Percentiles rank a stretch among this genome's conserved stretches.
Evolutionary conservation across 2,329 filamentous ascomycete genomes (phyloP).

Genomic region (Botrytis sinoallii): DNA sequence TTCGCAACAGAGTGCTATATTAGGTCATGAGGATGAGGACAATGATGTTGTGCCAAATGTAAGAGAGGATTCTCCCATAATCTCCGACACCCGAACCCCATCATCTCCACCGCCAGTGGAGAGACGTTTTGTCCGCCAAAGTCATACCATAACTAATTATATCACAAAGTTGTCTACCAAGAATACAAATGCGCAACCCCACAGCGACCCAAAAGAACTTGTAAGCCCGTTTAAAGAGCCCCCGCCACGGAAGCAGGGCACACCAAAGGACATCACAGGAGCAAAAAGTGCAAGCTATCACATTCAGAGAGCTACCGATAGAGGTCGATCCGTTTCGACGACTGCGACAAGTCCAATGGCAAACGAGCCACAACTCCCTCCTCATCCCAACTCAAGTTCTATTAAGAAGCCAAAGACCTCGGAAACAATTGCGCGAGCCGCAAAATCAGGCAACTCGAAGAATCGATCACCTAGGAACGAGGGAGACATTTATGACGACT

Average conservation of each 20-base stretch:
- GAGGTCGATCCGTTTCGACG: slow-evolving; percentile 32
- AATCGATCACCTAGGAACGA: slow-evolving; percentile 17
- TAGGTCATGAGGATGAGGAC: slow-evolving; percentile 17
- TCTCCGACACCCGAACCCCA: slow-evolving; percentile 27
- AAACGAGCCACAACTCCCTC: slow-evolving; percentile 23
- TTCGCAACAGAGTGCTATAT: slow-evolving; percentile 30
- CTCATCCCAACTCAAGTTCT: slow-evolving; percentile 15
- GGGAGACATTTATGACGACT: slow-evolving; percentile 31
- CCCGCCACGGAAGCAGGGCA: slow-evolving; percentile 13
- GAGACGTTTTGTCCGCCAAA: slow-evolving; percentile 9
- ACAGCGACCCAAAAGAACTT: slow-evolving; percentile 1
- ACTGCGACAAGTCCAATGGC: slow-evolving; percentile 33
- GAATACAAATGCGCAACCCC: slow-evolving; percentile 15
- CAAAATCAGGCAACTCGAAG: not conserved
- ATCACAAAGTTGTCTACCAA: slow-evolving; percentile 23
- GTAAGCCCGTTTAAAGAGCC: slow-evolving; percentile 23
- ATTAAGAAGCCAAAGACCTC: slow-evolving; percentile 20
- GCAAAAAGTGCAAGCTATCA: slow-evolving; percentile 32
- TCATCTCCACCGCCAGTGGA: slow-evolving; percentile 25
- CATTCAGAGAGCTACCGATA: slow-evolving; percentile 29
- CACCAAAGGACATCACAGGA: slow-evolving; percentile 15
- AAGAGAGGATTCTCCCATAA: slow-evolving; percentile 27
- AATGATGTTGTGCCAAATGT: slow-evolving; percentile 24
- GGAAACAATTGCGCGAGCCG: slow-evolving; percentile 4
- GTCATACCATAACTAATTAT: slow-evolving; percentile 26